Percentiles rank a stretch among this genome's conserved stretches.
Conservation (phyloP, 2,329 filamentous ascomycete genomes). For the Aspergillus phoenicis region DNA sequence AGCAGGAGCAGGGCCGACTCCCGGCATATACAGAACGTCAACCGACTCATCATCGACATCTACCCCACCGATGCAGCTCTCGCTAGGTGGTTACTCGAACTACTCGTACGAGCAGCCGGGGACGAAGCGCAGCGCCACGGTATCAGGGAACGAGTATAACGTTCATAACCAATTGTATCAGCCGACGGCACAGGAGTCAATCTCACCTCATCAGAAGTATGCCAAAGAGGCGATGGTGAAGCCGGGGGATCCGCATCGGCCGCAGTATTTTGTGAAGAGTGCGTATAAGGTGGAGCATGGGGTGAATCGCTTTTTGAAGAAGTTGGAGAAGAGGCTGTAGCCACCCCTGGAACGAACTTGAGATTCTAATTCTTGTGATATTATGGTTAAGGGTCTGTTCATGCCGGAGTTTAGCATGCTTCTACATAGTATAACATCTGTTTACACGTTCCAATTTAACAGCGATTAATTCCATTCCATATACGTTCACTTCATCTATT, state of each 20-base stretch:
- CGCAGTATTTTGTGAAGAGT: constrained; percentile 42
- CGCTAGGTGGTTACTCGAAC: constrained; percentile 44
- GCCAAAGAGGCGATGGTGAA: constrained; percentile 38
- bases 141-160: constrained; percentile 40
- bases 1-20: too few species aligned
- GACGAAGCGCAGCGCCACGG: constrained; percentile 21
- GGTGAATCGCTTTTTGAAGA: constrained; percentile 50
- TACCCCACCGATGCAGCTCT: constrained; percentile 22
- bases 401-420: too few species aligned
- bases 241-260: constrained; percentile 34
- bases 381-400: too few species aligned
- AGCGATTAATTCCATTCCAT: too few species aligned
- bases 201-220: constrained; percentile 39
- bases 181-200: constrained; percentile 48
- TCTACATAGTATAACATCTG: too few species aligned
- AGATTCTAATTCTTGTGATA: too few species aligned
- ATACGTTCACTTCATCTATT: too few species aligned
- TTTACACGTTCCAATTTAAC: too few species aligned
- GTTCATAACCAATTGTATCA: constrained; percentile 51
- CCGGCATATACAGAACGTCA: not conserved
- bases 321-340: constrained; percentile 46
- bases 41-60: constrained; percentile 22
- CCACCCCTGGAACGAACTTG: not conserved
- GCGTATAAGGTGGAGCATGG: constrained; percentile 45
- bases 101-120: constrained; percentile 45